These are phyloP conservation scores for Moesziomyces parantarcticus DNA, from an alignment of 1,284 basidiomycete genomes.

Conservation along the genomic window DNA sequence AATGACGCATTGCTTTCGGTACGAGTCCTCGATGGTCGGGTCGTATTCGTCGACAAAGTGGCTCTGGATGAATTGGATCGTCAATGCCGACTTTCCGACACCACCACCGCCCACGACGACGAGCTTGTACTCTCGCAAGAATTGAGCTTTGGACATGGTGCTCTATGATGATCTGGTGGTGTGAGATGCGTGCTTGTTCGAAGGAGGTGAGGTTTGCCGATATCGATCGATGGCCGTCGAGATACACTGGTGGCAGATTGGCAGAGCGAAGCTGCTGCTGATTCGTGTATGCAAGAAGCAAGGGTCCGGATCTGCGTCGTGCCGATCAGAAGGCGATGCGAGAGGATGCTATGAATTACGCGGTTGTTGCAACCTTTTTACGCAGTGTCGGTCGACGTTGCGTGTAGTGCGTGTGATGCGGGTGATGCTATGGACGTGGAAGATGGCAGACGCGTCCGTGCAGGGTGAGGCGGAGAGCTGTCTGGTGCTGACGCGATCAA, in stretches of 20 bases:
- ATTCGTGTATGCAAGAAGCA: not conserved
- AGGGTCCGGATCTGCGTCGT: not conserved
- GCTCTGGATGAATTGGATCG: constrained; percentile 92
- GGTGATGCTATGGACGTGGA: no score
- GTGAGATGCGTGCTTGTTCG: not conserved
- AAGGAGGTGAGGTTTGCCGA: no score
- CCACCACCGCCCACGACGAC: constrained; percentile 98
- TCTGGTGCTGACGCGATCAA: not conserved
- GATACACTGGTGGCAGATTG: not conserved
- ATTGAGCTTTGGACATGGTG: constrained; percentile 75
- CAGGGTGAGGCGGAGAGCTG: not conserved
- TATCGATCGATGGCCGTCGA: not conserved
- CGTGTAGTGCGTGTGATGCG: no score
- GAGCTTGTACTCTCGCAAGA: constrained; percentile 65
- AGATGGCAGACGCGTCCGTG: no score
- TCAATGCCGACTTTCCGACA: constrained; percentile 94
- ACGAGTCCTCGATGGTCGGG: constrained; percentile 84
- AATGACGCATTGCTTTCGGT: constrained; percentile 73
- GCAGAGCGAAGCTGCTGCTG: constrained; percentile 6
- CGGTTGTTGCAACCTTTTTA: no score
- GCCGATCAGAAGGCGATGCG: not conserved
- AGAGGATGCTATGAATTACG: not conserved
- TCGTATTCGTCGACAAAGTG: constrained; percentile 99
- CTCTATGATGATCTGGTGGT: not conserved
- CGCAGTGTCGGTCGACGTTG: no score